phyloP scores from a whole-genome alignment of 2,329 filamentous ascomycete species.

The Domatiomyces catenatus region DNA sequence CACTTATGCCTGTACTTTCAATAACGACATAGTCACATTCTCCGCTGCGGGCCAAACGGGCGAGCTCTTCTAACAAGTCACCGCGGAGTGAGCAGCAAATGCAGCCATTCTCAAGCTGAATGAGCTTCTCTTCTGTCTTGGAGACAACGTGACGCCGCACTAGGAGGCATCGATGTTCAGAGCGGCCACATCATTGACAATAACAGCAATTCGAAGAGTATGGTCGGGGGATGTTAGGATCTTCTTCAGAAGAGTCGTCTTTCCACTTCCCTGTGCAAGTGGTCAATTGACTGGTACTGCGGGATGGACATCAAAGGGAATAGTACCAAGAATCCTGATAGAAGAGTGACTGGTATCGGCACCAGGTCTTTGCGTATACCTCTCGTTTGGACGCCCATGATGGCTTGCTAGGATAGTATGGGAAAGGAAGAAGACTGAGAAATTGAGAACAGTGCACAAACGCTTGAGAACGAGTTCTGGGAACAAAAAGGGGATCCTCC shows the following conservation, averaged over 20 bases:
- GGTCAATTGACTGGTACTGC: background rate
- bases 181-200: conserved; percentile 58
- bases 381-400: background rate
- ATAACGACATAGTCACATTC: conserved; percentile 58
- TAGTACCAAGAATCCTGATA: conserved; percentile 43
- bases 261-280: conserved; percentile 44
- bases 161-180: conserved; percentile 52
- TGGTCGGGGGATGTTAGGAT: conserved; percentile 50
- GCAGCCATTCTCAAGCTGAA: conserved; percentile 56
- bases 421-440: background rate
- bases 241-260: conserved; percentile 55
- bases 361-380: background rate
- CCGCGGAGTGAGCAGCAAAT: conserved; percentile 63
- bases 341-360: conserved; percentile 41
- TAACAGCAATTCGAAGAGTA: conserved; percentile 52
- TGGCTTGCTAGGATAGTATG: background rate
- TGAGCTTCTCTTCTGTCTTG: conserved; percentile 47
- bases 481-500: background rate
- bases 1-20: conserved; percentile 57
- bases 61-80: conserved; percentile 55
- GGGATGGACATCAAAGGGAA: conserved; percentile 1
- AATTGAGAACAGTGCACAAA: background rate
- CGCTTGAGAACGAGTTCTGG: background rate
- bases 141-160: conserved; percentile 43
- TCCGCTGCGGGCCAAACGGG: conserved; percentile 45